phyloP scores from a whole-genome alignment of 2,329 filamentous ascomycete genomes.

The Ophiocordyceps camponoti-saundersi region DNA sequence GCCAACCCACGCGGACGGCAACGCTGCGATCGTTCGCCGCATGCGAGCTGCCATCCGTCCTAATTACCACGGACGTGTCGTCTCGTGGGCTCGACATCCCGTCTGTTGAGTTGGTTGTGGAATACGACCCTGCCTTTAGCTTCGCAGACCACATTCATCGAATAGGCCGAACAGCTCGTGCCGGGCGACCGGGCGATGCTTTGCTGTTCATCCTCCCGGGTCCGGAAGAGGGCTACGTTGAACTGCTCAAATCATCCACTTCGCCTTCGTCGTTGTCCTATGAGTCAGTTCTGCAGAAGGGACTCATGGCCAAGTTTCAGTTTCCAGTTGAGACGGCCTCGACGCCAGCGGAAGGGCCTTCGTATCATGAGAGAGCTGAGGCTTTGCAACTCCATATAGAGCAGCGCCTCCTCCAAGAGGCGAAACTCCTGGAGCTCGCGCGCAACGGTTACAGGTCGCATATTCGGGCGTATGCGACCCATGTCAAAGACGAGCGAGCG shows the following conservation, averaged over 20 bases:
- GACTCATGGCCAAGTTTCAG: constrained; percentile 42
- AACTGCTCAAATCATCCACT: constrained; percentile 41
- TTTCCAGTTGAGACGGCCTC: constrained; percentile 55
- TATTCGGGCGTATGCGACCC: constrained; percentile 86
- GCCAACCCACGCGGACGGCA: constrained; percentile 71
- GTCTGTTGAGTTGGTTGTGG: constrained; percentile 84
- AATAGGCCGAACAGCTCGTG: constrained; percentile 85
- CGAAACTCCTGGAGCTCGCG: constrained; percentile 60
- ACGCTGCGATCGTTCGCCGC: constrained; percentile 68
- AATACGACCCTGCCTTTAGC: constrained; percentile 91
- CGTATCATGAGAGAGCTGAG: constrained; percentile 34
- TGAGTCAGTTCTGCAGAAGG: constrained; percentile 44
- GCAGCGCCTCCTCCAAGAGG: constrained; percentile 40
- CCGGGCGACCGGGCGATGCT: constrained; percentile 74
- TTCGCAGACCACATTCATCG: constrained; percentile 88
- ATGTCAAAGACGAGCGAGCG: constrained; percentile 65
- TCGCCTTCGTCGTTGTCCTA: constrained; percentile 32
- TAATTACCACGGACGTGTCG: constrained; percentile 90
- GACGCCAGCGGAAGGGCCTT: constrained; percentile 21
- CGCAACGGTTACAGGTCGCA: constrained; percentile 81
- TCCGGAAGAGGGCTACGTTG: constrained; percentile 79
- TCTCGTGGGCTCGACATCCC: constrained; percentile 91
- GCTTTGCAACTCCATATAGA: constrained; percentile 42
- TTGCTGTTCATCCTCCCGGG: constrained; percentile 83
- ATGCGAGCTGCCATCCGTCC: constrained; percentile 57